Evolutionary conservation across 139 green algal genomes (phyloP).

Genomic region (Bryopsis sp.): DNA sequence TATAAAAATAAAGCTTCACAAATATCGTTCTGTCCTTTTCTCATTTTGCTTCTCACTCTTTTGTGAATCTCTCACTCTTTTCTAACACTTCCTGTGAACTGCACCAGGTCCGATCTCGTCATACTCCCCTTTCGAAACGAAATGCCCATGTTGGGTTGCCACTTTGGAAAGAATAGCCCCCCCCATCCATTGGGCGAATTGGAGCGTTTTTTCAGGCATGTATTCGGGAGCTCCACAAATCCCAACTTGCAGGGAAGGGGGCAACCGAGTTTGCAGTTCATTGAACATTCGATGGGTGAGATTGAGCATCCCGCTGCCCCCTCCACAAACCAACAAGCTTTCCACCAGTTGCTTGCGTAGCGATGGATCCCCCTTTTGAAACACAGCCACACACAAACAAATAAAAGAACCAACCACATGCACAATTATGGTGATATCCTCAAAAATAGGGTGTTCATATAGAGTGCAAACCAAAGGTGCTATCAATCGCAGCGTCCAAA

Average conservation of each 20-base stretch:
- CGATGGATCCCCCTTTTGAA: constrained; percentile 26
- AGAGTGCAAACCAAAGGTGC: neutral
- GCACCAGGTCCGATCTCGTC: constrained; percentile 63
- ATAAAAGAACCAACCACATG: too few relatives aligned
- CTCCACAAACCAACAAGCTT: constrained; percentile 45
- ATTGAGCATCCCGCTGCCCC: constrained; percentile 31
- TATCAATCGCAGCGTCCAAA: neutral
- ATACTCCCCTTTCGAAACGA: constrained; percentile 77
- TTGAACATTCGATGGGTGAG: constrained; percentile 31
- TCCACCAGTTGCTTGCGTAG: constrained; percentile 33
- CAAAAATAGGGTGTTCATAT: constrained; percentile 15
- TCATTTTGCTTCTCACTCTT: too few relatives aligned
- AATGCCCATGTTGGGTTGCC: constrained; percentile 58
- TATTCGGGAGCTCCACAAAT: constrained; percentile 50
- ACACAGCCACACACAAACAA: too few relatives aligned
- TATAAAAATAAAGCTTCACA: too few relatives aligned
- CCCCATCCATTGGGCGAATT: constrained; percentile 66
- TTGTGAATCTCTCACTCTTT: too few relatives aligned
- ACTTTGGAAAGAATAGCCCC: constrained; percentile 78
- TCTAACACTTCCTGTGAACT: constrained; percentile 59
- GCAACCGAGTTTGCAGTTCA: constrained; percentile 28
- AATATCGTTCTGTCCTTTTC: too few relatives aligned
- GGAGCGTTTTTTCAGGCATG: constrained; percentile 51
- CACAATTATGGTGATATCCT: too few relatives aligned
- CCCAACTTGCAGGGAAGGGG: constrained; percentile 22